These are phyloP conservation scores for Puccinia horiana DNA, from an alignment of 1,284 basidiomycete species.

Conservation along the genomic window DNA sequence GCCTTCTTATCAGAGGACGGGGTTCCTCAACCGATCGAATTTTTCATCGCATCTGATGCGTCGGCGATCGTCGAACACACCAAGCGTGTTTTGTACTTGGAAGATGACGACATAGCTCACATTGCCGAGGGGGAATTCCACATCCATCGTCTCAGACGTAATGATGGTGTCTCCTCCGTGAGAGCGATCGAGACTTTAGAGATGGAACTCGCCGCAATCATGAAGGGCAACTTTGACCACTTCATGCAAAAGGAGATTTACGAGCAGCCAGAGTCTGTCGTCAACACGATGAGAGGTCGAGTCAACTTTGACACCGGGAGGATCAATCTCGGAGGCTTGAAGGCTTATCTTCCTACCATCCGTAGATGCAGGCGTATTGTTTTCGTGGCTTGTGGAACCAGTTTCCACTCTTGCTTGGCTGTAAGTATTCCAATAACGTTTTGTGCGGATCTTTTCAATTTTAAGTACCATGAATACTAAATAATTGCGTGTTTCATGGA, in stretches of 20 bases:
- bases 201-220: constrained; percentile 98
- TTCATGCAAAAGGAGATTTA: constrained; percentile 99
- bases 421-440: constrained; percentile 55
- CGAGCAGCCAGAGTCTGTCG: constrained; percentile 98
- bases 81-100: constrained; percentile 96
- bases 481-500: neutral
- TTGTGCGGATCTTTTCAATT: neutral
- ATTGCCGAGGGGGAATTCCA: constrained; percentile 95
- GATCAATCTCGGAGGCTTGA: constrained; percentile 92
- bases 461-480: neutral
- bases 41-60: constrained; percentile 98
- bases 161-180: constrained; percentile 71
- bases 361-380: constrained; percentile 91
- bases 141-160: constrained; percentile 94
- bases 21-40: constrained; percentile 97
- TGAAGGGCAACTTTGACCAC: constrained; percentile 99
- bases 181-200: constrained; percentile 98
- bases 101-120: constrained; percentile 99
- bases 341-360: constrained; percentile 92
- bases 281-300: constrained; percentile 99
- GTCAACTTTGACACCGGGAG: constrained; percentile 95
- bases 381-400: constrained; percentile 96
- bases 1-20: constrained; percentile 99
- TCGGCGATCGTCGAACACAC: constrained; percentile 97
- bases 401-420: constrained; percentile 95